Conservation (phyloP, 129 eudicot genomes). For the Oenanthe sinensis region DNA sequence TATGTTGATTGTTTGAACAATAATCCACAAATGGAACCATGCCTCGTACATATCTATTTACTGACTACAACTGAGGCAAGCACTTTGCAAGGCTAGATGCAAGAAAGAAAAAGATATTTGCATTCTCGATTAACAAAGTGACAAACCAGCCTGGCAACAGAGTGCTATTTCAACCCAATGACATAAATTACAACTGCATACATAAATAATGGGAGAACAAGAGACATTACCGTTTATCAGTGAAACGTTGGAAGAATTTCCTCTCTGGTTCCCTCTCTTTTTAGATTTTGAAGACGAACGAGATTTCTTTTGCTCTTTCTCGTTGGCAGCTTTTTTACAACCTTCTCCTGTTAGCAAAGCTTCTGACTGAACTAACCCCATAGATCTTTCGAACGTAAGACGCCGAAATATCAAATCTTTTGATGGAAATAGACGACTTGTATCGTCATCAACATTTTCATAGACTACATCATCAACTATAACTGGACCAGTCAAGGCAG, state of each 20-base stretch:
- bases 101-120: conserved; percentile 3
- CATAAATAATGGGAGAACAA: background rate
- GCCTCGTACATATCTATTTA: background rate
- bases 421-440: conserved; percentile 33
- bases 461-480: conserved; percentile 75
- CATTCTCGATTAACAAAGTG: background rate
- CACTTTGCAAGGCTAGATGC: background rate
- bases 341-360: conserved; percentile 52
- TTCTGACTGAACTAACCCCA: conserved; percentile 85
- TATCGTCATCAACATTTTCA: conserved; percentile 59
- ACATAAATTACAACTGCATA: conserved; percentile 3
- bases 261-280: conserved; percentile 48
- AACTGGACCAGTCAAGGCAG: conserved; percentile 68
- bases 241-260: conserved; percentile 21
- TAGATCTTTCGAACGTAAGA: conserved; percentile 66
- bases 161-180: background rate
- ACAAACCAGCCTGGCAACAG: background rate
- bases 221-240: conserved; percentile 18
- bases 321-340: conserved; percentile 19
- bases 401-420: conserved; percentile 65
- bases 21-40: background rate
- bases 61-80: background rate
- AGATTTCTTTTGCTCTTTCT: conserved; percentile 29
- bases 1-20: background rate
- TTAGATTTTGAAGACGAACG: conserved; percentile 36